Percentiles rank a stretch among this genome's conserved stretches.
These are phyloP conservation scores for Prunus fruticosa DNA, from an alignment of 306 rosid species.

Conservation along the genomic window DNA sequence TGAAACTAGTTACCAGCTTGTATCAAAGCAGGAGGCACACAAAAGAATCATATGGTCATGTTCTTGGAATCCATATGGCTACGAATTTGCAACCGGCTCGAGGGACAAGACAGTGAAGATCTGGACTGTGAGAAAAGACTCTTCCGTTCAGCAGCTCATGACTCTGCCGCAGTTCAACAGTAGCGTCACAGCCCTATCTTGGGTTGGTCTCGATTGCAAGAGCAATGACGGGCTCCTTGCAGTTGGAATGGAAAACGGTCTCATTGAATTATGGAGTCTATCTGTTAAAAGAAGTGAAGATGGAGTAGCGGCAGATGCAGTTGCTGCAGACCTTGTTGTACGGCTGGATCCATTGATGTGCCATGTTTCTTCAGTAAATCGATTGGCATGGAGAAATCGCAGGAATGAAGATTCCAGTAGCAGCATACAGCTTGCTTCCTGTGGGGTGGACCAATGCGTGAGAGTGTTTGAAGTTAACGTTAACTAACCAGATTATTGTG, in stretches of 20 bases:
- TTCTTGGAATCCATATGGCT: conserved; percentile 85
- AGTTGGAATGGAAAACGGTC: conserved; percentile 90
- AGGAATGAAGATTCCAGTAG: conserved; percentile 39
- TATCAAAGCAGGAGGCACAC: conserved; percentile 83
- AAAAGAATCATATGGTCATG: conserved; percentile 97
- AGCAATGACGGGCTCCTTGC: conserved; percentile 62
- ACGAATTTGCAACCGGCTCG: conserved; percentile 93
- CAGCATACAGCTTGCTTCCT: conserved; percentile 74
- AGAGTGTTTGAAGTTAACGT: conserved; percentile 69
- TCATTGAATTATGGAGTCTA: conserved; percentile 78
- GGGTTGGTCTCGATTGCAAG: conserved; percentile 38
- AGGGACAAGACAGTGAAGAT: conserved; percentile 84
- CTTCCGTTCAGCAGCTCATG: conserved; percentile 50
- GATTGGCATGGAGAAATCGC: conserved; percentile 60
- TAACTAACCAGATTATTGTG: conserved; percentile 13
- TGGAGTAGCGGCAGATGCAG: conserved; percentile 35
- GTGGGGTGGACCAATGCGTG: conserved; percentile 84
- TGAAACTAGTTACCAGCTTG: conserved; percentile 52
- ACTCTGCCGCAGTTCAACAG: conserved; percentile 59
- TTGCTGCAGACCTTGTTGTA: conserved; percentile 26
- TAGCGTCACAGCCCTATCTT: conserved; percentile 82
- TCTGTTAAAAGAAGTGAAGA: conserved; percentile 42
- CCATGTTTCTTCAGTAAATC: conserved; percentile 76
- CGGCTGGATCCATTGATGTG: conserved; percentile 61
- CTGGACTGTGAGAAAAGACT: conserved; percentile 55